Evolutionary conservation across 192 early-diverging fungal genomes (phyloP).

Genomic region (Phlyctochytrium planicorne): DNA sequence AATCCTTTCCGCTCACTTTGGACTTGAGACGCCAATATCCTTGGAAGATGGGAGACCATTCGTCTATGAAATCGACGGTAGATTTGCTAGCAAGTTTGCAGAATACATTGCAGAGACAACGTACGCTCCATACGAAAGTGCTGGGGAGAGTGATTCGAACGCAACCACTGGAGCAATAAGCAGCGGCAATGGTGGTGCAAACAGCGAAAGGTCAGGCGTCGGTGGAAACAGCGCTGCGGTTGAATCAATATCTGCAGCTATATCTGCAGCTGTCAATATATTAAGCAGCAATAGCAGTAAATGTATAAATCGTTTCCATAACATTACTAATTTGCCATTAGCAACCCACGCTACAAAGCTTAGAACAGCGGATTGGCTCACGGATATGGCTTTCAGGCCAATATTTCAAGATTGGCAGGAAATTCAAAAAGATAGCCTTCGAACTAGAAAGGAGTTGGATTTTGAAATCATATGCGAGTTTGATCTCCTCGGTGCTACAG

Average conservation of each 20-base stretch:
- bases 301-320: background rate
- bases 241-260: slow-evolving; percentile 24
- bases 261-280: slow-evolving; percentile 26
- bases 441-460: slow-evolving; percentile 42
- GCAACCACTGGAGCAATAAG: background rate
- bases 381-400: slow-evolving; percentile 29
- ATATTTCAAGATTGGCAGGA: slow-evolving; percentile 41
- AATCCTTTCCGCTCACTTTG: slow-evolving; percentile 40
- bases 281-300: slow-evolving; percentile 17
- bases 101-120: slow-evolving; percentile 36
- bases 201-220: background rate
- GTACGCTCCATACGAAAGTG: slow-evolving; percentile 40
- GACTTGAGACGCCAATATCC: slow-evolving; percentile 45
- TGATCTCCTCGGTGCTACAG: slow-evolving; percentile 39
- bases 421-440: slow-evolving; percentile 30
- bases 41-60: slow-evolving; percentile 60
- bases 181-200: background rate
- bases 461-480: slow-evolving; percentile 52
- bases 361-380: slow-evolving; percentile 45
- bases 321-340: no score
- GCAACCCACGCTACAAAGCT: slow-evolving; percentile 6
- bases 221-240: slow-evolving; percentile 18
- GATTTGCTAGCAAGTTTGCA: slow-evolving; percentile 37
- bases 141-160: background rate
- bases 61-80: slow-evolving; percentile 49